Evolutionary conservation across 371 early-diverging fungal species (phyloP), one percentile per base, ranked within the genome.

Genomic region (Mortierella sp.): DNA sequence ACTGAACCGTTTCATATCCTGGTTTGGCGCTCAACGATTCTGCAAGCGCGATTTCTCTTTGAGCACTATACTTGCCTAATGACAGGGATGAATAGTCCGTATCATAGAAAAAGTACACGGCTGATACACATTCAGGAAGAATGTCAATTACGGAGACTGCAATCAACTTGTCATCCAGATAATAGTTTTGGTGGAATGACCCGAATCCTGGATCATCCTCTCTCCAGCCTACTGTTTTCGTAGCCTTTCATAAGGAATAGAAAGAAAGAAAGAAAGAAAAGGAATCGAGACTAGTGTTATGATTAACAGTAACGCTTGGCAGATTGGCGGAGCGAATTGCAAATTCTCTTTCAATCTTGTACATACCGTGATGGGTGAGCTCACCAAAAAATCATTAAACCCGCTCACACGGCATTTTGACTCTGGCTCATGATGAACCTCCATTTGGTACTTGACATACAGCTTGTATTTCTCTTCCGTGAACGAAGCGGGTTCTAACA

Each of bases 91-190:
- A 69, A 65, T 91, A 94, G 9, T 91, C 93, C 4, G 96, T 94
- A 77, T 97, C 97, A 84, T 98, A 98, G 72, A 96, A 88, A 67
- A 97, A 94, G 76, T 98, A 98, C 21, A 98, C 98, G 0, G 96
- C 93, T 0, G 97, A 97, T 1, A 97, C 88, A 72, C 96, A 97
- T 13, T 74, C 63, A 0, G 98, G 98, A 38, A 97, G 86, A 15
- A 97, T 91, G 80, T 98, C 98, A 58, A 98, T 76, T 0, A 98
- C 97, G 4, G 93, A 94, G 21, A 97, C 91, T 3, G 97, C 97
- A 43, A 94, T 91, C 33, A 98, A 85, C 52, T 87, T 83, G 13
- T 88, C 93, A 67, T 94, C 89, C 67, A 96, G 80, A 19, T 94
- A 86, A 78, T 97, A 97, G 69, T 91, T 91, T 86, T 96, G 96